Evolutionary conservation across 306 rosid species (phyloP).

Genomic region (Mimosa bimucronata): DNA sequence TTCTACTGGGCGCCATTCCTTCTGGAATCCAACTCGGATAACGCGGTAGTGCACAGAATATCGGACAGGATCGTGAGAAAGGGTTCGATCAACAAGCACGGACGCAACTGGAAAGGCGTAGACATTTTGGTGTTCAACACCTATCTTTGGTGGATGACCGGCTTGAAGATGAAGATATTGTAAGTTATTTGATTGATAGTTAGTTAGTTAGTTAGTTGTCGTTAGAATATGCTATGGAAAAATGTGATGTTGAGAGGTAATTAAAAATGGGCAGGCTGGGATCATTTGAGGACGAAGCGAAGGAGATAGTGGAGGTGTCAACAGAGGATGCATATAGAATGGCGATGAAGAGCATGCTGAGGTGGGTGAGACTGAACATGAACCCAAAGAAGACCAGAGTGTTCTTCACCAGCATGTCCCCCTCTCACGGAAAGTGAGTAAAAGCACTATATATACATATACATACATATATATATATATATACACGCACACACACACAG

Average conservation of each 20-base stretch:
- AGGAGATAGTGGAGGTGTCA: slow-evolving; percentile 71
- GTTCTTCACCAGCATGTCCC: slow-evolving; percentile 99
- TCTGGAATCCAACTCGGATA: slow-evolving; percentile 82
- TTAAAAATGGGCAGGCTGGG: slow-evolving; percentile 58
- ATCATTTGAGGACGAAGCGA: slow-evolving; percentile 79
- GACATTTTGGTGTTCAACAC: slow-evolving; percentile 88
- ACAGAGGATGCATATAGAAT: slow-evolving; percentile 90
- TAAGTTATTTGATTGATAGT: too few species aligned
- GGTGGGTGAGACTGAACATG: slow-evolving; percentile 91
- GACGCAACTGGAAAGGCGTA: slow-evolving; percentile 83
- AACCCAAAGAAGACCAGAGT: slow-evolving; percentile 87
- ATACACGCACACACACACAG: too few species aligned
- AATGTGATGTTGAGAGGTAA: neutral
- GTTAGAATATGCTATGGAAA: too few species aligned
- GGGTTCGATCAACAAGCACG: slow-evolving; percentile 93
- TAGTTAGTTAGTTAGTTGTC: too few species aligned
- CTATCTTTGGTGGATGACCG: slow-evolving; percentile 99
- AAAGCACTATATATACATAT: neutral
- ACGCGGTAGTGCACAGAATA: slow-evolving; percentile 76
- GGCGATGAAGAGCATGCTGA: slow-evolving; percentile 93
- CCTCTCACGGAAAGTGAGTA: slow-evolving; percentile 82
- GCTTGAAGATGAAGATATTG: slow-evolving; percentile 82
- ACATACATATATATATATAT: too few species aligned
- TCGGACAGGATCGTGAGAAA: slow-evolving; percentile 84
- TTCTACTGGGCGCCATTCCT: slow-evolving; percentile 99